Percentiles rank a stretch among this genome's conserved stretches.
These are phyloP conservation scores for Orbilia blumenaviensis DNA, from an alignment of 2,329 filamentous ascomycete genomes.

Conservation along the genomic window DNA sequence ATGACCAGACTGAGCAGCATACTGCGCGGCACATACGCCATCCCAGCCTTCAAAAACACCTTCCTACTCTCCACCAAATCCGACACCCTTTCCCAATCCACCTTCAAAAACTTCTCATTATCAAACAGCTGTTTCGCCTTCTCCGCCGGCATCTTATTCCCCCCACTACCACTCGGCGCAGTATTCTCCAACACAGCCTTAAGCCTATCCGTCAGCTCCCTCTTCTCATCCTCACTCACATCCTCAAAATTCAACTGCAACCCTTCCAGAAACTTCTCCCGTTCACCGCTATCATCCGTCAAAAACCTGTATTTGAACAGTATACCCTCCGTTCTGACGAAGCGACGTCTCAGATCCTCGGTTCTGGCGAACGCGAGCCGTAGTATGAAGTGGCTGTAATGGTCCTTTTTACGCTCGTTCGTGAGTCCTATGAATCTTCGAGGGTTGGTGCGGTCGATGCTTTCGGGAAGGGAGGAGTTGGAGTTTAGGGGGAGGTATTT, in stretches of 20 bases:
- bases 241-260: constrained; percentile 85
- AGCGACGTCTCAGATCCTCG: constrained; percentile 86
- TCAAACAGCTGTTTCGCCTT: constrained; percentile 64
- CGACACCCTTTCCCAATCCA: constrained; percentile 92
- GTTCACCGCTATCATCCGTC: constrained; percentile 77
- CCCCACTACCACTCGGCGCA: no score
- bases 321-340: constrained; percentile 85
- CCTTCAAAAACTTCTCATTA: constrained; percentile 92
- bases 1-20: constrained; percentile 91
- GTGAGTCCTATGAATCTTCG: constrained; percentile 10
- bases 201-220: constrained; percentile 64
- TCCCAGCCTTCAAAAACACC: constrained; percentile 80
- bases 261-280: constrained; percentile 76
- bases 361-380: constrained; percentile 90
- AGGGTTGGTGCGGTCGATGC: constrained; percentile 62
- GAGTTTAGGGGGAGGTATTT: constrained; percentile 85
- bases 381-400: constrained; percentile 97
- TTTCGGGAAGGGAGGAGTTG: constrained; percentile 71
- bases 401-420: constrained; percentile 85
- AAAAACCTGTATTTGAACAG: constrained; percentile 85
- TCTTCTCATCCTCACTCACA: constrained; percentile 81
- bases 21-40: constrained; percentile 86
- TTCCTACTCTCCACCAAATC: constrained; percentile 83
- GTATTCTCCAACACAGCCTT: constrained; percentile 60
- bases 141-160: constrained; percentile 58